Evolutionary conservation across 2,329 filamentous ascomycete species (phyloP).

Genomic region (Diplodia mutila): DNA sequence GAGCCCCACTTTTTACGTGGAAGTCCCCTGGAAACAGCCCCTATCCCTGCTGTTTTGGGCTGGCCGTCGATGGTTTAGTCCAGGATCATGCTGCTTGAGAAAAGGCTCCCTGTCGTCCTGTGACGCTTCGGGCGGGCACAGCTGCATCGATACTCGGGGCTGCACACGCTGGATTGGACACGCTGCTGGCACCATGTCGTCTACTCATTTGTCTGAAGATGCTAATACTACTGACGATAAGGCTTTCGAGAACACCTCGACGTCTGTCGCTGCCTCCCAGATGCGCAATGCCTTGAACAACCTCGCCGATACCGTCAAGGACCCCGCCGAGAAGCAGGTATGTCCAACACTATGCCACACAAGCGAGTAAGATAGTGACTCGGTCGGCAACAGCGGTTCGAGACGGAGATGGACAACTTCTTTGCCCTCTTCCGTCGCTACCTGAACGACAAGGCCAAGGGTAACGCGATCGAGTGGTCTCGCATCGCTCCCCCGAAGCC

Average conservation of each 20-base stretch:
- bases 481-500: slow-evolving; percentile 92
- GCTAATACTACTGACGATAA: slow-evolving; percentile 43
- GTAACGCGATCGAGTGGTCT: slow-evolving; percentile 94
- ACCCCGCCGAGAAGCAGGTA: slow-evolving; percentile 79
- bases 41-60: slow-evolving; percentile 21
- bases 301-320: slow-evolving; percentile 85
- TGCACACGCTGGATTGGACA: not conserved
- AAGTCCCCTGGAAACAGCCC: slow-evolving; percentile 22
- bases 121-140: not conserved
- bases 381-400: slow-evolving; percentile 68
- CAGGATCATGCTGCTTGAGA: slow-evolving; percentile 1
- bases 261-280: slow-evolving; percentile 95
- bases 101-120: not conserved
- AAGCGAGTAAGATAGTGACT: slow-evolving; percentile 23
- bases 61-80: not conserved
- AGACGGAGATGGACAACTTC: slow-evolving; percentile 99
- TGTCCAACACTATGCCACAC: slow-evolving; percentile 31
- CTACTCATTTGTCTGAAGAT: not conserved
- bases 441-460: slow-evolving; percentile 98
- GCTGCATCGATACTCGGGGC: not conserved
- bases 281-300: slow-evolving; percentile 98
- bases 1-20: slow-evolving; percentile 26
- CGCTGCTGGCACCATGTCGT: slow-evolving; percentile 24
- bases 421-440: slow-evolving; percentile 98
- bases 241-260: slow-evolving; percentile 99